These are phyloP conservation scores for Thielaviopsis populi DNA, from an alignment of 2,329 filamentous ascomycete species.

Conservation along the genomic window DNA sequence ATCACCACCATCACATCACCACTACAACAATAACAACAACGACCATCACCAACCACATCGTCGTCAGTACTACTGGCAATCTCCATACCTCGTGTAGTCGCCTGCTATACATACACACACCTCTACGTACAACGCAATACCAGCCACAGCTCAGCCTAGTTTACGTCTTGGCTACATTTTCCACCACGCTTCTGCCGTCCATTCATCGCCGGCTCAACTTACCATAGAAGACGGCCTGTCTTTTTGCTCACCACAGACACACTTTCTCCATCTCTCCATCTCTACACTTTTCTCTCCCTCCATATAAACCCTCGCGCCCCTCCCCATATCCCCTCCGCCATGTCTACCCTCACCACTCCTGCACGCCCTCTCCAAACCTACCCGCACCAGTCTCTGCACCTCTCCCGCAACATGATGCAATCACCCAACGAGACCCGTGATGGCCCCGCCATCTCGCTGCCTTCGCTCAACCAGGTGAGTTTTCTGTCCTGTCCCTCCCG, in stretches of 20 bases:
- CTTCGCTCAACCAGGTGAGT: conserved; percentile 39
- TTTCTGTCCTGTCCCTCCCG: background rate
- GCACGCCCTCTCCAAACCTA: background rate
- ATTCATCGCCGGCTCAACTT: no score
- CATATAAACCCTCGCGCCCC: background rate
- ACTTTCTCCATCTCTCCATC: no score
- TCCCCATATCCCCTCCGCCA: conserved; percentile 24
- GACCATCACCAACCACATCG: background rate
- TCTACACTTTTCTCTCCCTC: background rate
- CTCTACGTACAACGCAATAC: no score
- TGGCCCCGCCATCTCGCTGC: conserved; percentile 31
- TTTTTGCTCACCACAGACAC: background rate
- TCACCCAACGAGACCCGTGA: conserved; percentile 26
- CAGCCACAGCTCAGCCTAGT: background rate
- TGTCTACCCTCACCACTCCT: conserved; percentile 21
- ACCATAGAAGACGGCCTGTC: background rate
- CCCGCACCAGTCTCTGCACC: conserved; percentile 23
- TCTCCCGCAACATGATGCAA: conserved; percentile 36
- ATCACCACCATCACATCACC: background rate
- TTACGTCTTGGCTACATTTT: background rate
- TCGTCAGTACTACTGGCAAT: background rate
- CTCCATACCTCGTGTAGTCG: background rate
- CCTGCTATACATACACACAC: no score
- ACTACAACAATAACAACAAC: no score
- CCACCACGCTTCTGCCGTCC: no score